phyloP scores from a whole-genome alignment of 148 eudicot species.

The Diospyros kaki region DNA sequence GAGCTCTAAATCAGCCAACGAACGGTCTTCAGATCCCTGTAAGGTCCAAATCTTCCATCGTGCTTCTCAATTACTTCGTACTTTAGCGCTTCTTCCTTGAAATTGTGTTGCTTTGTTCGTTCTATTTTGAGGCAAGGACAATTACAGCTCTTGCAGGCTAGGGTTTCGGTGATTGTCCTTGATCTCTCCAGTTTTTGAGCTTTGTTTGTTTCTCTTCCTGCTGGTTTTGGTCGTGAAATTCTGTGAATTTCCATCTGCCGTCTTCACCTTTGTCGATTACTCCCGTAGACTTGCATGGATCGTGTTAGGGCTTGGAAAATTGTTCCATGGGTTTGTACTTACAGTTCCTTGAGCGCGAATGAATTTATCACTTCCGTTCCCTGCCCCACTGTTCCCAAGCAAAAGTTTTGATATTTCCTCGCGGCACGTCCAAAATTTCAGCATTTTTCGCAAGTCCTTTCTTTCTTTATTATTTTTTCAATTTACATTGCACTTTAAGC shows the following conservation, averaged over 20 bases:
- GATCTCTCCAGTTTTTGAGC: background rate
- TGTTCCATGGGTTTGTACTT: background rate
- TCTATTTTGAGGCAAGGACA: constrained; percentile 5
- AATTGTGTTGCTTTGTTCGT: constrained; percentile 5
- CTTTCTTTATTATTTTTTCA: too few species aligned
- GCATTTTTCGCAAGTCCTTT: too few species aligned
- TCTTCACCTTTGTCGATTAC: background rate
- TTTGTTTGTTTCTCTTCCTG: background rate
- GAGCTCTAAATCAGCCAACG: constrained; percentile 8
- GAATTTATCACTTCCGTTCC: background rate
- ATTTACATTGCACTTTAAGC: too few species aligned
- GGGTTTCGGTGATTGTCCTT: background rate
- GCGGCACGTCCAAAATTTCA: too few species aligned
- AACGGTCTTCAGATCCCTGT: constrained; percentile 24
- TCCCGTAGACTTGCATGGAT: background rate
- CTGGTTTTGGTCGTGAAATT: background rate
- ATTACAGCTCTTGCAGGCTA: constrained; percentile 8
- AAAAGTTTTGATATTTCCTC: too few species aligned
- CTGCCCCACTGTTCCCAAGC: too few species aligned
- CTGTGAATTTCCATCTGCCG: background rate
- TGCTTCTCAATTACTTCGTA: background rate
- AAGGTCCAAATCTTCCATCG: constrained; percentile 14
- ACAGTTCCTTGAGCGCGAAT: background rate
- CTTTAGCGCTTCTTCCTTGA: background rate
- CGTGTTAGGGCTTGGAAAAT: constrained; percentile 8